These are phyloP conservation scores for Rhizopogon vinicolor DNA, from an alignment of 768 basidiomycete genomes.

Conservation along the genomic window DNA sequence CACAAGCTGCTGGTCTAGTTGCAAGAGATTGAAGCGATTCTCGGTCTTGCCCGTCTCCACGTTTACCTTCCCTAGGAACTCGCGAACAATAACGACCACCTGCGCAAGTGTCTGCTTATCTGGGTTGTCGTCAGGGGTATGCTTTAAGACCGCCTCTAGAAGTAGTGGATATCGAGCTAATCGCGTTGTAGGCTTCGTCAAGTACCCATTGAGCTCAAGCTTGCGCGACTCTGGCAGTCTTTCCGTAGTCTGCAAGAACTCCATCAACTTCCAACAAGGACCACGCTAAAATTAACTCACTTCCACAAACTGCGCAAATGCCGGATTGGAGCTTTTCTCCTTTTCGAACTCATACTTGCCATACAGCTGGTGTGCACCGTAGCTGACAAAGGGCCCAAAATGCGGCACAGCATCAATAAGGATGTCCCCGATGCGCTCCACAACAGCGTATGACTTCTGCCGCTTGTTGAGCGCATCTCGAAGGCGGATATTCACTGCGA, in stretches of 20 bases:
- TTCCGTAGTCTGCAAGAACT: slow-evolving; percentile 66
- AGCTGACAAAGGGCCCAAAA: slow-evolving; percentile 91
- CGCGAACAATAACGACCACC: slow-evolving; percentile 71
- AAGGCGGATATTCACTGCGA: slow-evolving; percentile 85
- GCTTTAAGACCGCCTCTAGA: slow-evolving; percentile 87
- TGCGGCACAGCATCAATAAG: slow-evolving; percentile 81
- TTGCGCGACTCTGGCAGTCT: slow-evolving; percentile 93
- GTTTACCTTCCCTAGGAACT: slow-evolving; percentile 86
- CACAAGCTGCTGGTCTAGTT: slow-evolving; percentile 87
- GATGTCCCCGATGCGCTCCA: slow-evolving; percentile 89
- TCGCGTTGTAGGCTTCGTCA: slow-evolving; percentile 97
- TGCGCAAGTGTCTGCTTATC: slow-evolving; percentile 78
- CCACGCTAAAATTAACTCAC: slow-evolving; percentile 34
- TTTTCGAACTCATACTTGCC: slow-evolving; percentile 99
- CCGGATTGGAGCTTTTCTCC: slow-evolving; percentile 90
- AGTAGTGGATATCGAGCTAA: slow-evolving; percentile 95
- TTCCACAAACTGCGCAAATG: slow-evolving; percentile 94
- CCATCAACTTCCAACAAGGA: neutral
- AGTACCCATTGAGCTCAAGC: slow-evolving; percentile 94
- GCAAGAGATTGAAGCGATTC: slow-evolving; percentile 92
- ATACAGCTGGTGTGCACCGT: slow-evolving; percentile 95
- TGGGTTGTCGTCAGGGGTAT: slow-evolving; percentile 85
- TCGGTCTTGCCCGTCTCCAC: slow-evolving; percentile 92
- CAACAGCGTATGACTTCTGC: slow-evolving; percentile 92
- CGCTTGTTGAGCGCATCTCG: slow-evolving; percentile 92